Evolutionary conservation across 164 flowering plant genomes (phyloP).

Genomic region (Tetracentron sinense): DNA sequence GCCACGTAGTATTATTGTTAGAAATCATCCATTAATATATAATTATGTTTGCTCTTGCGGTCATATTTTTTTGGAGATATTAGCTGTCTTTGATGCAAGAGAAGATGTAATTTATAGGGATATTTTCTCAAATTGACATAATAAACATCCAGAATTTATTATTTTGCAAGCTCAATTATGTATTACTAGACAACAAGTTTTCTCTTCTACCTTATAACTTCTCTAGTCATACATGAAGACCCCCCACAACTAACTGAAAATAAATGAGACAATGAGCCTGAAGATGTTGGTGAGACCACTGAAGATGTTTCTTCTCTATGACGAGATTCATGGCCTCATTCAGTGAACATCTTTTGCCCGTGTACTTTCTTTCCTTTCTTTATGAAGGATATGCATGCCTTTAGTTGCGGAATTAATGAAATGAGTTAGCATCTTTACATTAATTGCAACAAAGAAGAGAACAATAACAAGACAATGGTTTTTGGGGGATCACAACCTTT

Average conservation of each 20-base stretch:
- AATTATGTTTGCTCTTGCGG: too few relatives aligned
- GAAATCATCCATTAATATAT: not conserved
- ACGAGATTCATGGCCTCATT: conserved; percentile 29
- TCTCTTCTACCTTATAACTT: not conserved
- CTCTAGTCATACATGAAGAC: not conserved
- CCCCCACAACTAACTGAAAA: conserved; percentile 6
- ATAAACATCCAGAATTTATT: conserved; percentile 8
- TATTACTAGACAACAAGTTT: not conserved
- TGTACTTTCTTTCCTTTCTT: conserved; percentile 39
- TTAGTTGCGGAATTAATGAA: conserved; percentile 42
- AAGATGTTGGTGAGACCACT: conserved; percentile 42
- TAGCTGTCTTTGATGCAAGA: not conserved
- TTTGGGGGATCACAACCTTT: too few relatives aligned
- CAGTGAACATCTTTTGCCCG: conserved; percentile 21
- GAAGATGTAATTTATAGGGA: not conserved
- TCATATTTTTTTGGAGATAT: not conserved
- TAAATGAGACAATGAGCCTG: conserved; percentile 19
- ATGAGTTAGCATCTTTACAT: too few relatives aligned
- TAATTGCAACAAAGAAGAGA: too few relatives aligned
- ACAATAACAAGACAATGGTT: too few relatives aligned
- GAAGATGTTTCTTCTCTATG: conserved; percentile 59
- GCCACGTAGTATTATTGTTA: not conserved
- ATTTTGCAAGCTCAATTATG: conserved; percentile 6
- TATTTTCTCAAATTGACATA: not conserved
- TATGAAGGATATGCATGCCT: conserved; percentile 35